These are phyloP conservation scores for Plasmodium adleri DNA, from an alignment of 169 alveolate genomes.

Conservation along the genomic window DNA sequence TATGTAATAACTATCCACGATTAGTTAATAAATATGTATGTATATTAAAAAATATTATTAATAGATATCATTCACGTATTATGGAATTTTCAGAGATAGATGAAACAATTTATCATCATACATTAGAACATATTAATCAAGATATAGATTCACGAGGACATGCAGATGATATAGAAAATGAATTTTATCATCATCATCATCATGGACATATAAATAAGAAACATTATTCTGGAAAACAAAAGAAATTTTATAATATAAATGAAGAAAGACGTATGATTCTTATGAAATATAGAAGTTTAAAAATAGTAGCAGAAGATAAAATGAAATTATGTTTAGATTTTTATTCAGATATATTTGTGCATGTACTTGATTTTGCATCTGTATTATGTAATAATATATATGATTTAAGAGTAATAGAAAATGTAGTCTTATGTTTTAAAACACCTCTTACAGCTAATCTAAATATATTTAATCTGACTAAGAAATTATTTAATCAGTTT, in stretches of 20 bases:
- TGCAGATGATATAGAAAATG: not conserved
- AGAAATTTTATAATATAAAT: slow-evolving; percentile 25
- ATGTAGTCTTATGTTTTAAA: slow-evolving; percentile 65
- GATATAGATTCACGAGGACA: too few species aligned
- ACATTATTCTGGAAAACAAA: slow-evolving; percentile 13
- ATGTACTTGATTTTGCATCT: slow-evolving; percentile 72
- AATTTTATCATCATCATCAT: not conserved
- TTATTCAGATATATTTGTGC: slow-evolving; percentile 70
- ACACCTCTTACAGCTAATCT: slow-evolving; percentile 74
- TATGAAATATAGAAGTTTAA: slow-evolving; percentile 57
- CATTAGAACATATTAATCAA: slow-evolving; percentile 35
- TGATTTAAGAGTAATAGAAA: slow-evolving; percentile 53
- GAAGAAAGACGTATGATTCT: slow-evolving; percentile 65
- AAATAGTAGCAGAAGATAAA: slow-evolving; percentile 66
- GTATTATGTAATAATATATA: slow-evolving; percentile 66
- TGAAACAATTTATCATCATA: slow-evolving; percentile 61
- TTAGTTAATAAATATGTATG: slow-evolving; percentile 60
- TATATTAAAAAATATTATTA: slow-evolving; percentile 49
- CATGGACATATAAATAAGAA: not conserved
- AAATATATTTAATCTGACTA: slow-evolving; percentile 52
- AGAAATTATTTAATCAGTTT: slow-evolving; percentile 58
- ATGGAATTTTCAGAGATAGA: slow-evolving; percentile 76
- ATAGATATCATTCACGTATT: slow-evolving; percentile 68
- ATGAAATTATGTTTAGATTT: slow-evolving; percentile 70
- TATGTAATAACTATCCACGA: slow-evolving; percentile 50